Evolutionary conservation across 495 filamentous ascomycete genomes (phyloP).

Genomic region (Poronia punctata): DNA sequence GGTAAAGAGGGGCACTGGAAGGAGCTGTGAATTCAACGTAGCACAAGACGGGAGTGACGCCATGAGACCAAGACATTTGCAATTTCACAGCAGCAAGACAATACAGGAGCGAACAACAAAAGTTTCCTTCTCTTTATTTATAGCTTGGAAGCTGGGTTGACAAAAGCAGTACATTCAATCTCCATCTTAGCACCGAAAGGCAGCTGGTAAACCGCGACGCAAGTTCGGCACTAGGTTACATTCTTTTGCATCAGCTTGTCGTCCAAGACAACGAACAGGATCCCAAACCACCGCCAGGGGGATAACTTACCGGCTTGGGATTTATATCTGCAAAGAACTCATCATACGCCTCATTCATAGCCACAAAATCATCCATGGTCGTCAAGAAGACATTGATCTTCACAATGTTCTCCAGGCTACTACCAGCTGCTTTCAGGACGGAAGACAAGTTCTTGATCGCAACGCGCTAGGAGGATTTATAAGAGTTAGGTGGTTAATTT

Average conservation of each 20-base stretch:
- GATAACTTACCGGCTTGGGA: conserved; percentile 44
- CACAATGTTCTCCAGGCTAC: conserved; percentile 52
- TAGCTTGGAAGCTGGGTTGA: conserved; percentile 10
- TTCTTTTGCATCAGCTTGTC: not conserved
- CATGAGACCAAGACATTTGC: too few relatives aligned
- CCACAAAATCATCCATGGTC: conserved; percentile 58
- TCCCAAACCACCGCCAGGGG: not conserved
- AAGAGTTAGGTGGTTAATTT: not conserved
- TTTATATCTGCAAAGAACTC: conserved; percentile 45
- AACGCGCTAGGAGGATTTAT: conserved; percentile 27
- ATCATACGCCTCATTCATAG: conserved; percentile 56
- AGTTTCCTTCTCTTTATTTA: conserved; percentile 1
- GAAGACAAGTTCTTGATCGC: conserved; percentile 53
- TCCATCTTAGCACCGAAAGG: conserved; percentile 63
- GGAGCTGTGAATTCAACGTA: too few relatives aligned
- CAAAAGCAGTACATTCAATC: conserved; percentile 60
- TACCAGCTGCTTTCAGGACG: conserved; percentile 55
- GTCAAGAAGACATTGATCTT: conserved; percentile 64
- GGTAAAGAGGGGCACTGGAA: too few relatives aligned
- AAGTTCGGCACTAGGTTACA: conserved; percentile 44
- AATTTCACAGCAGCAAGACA: too few relatives aligned
- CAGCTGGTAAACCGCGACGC: conserved; percentile 60
- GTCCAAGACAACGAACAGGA: too few relatives aligned
- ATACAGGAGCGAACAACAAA: not conserved
- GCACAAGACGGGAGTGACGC: too few relatives aligned